A percentile compares a stretch with the other conserved stretches of the same genome.
These are phyloP conservation scores for Pistacia vera DNA, from an alignment of 345 rosid genomes.

Conservation along the genomic window DNA sequence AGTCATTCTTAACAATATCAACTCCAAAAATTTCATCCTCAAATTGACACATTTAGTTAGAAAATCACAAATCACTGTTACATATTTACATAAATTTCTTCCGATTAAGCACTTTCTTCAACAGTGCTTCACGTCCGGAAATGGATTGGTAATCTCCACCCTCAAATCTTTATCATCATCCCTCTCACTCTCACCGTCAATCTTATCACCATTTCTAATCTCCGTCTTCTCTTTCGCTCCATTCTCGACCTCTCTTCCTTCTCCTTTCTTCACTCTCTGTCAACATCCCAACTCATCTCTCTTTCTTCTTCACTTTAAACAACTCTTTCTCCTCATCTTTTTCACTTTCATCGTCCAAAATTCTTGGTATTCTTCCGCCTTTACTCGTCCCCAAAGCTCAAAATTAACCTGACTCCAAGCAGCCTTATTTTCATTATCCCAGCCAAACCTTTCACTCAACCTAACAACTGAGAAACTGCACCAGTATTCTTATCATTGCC, in stretches of 20 bases:
- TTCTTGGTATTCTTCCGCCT: conserved; percentile 79
- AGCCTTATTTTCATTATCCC: conserved; percentile 72
- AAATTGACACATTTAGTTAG: no score
- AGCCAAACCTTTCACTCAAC: conserved; percentile 79
- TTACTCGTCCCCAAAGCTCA: conserved; percentile 75
- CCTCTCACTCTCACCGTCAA: no score
- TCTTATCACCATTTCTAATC: conserved; percentile 1
- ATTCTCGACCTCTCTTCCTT: conserved; percentile 6
- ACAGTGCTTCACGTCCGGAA: conserved; percentile 68
- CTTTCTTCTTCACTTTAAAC: conserved; percentile 3
- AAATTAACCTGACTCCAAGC: conserved; percentile 73
- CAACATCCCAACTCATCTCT: conserved; percentile 24
- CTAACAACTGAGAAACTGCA: conserved; percentile 60
- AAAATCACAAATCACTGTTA: no score
- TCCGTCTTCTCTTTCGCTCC: conserved; percentile 25
- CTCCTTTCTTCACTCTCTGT: conserved; percentile 1
- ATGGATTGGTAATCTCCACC: conserved; percentile 41
- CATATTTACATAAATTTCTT: conserved; percentile 4
- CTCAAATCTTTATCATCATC: conserved; percentile 17
- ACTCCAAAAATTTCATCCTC: no score
- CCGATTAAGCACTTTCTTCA: conserved; percentile 47
- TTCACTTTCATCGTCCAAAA: not conserved
- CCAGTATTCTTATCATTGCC: conserved; percentile 6
- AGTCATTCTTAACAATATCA: no score
- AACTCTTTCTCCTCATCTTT: conserved; percentile 17